Base-by-base conservation (phyloP, 2,329 filamentous ascomycete genomes). In the Fusarium graminum region DNA sequence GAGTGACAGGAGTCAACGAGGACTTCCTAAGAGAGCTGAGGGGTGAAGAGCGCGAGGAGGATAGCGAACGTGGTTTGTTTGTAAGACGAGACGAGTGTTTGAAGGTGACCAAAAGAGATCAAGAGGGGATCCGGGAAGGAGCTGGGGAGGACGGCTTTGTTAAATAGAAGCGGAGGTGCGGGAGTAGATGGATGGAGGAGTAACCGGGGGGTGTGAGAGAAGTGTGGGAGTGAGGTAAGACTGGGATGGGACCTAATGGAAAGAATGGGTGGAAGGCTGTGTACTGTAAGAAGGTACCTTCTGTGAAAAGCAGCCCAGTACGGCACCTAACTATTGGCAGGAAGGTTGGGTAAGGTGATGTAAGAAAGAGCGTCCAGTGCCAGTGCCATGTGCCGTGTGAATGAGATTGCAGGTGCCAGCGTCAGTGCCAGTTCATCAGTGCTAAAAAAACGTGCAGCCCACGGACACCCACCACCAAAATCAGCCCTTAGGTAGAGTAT, bases 1-100 rank as follows among this genome's bases (percentile, higher is more conserved):
- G 88, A 90, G 86, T 88, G 88, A 89, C 87, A 88, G 87, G 88
- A 90, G 87, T 83, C 88, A 81, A 84, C 87, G 87, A 90, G 88
- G 87, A 88, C 86, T 89, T 89, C 87, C 87, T 87, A 85, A 77
- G 34, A 65, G 60, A 56, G 65, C 66, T 75, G 75, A 75, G 70
- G 69, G 76, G 77, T 56, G 70, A 72, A 72, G 73, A 77, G 76
- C 76, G 75, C 36, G 57, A 42, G 58, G 59, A 58, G 75, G 76
- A 80, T 82, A 84, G 83, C 82, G 83, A 85, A 79, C 78, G 83
- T 85, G 72, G 66, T 71, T 61, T 69, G 59, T 69, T 67, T 70
- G 64, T 59, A 59, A 67, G 65, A 59, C 54, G 61, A 63, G 70
- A 64, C 70, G 66, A 62, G 60, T 67, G 63, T 61, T 16, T 72